Evolutionary conservation across 75 land plant species (phyloP).

Genomic region (Picea glauca): DNA sequence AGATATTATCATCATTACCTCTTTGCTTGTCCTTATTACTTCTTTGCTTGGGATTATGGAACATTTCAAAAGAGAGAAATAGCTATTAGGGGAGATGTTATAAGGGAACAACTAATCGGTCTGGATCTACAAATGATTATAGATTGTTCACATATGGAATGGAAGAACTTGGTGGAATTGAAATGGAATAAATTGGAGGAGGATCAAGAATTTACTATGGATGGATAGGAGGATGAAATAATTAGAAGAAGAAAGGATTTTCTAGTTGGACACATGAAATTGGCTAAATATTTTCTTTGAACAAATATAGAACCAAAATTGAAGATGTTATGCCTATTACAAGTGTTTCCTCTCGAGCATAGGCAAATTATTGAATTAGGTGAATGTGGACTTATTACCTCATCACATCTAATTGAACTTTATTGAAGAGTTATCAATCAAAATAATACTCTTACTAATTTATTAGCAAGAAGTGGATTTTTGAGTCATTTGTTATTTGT

Average conservation of each 20-base stretch:
- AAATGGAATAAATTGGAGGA: too few species aligned
- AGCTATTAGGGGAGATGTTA: conserved; percentile 2
- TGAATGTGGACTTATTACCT: background rate
- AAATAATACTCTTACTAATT: too few species aligned
- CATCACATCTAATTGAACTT: too few species aligned
- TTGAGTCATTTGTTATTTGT: too few species aligned
- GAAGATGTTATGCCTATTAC: conserved; percentile 10
- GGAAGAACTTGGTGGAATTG: background rate
- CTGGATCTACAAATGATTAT: conserved; percentile 7
- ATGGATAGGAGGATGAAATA: too few species aligned
- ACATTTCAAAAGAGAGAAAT: conserved; percentile 13
- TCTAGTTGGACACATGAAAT: conserved; percentile 9
- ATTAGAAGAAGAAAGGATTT: background rate
- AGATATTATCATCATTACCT: background rate
- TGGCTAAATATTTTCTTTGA: conserved; percentile 2
- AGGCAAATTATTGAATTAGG: background rate
- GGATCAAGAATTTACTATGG: too few species aligned
- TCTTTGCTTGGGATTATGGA: background rate
- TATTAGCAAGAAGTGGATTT: too few species aligned
- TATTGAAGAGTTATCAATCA: too few species aligned
- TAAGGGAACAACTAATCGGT: conserved; percentile 4
- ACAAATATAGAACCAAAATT: conserved; percentile 8
- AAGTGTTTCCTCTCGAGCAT: background rate
- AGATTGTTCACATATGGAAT: conserved; percentile 14
- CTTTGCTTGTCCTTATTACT: background rate